Conservation (phyloP, 768 basidiomycete genomes). For the Tricholoma terreum region DNA sequence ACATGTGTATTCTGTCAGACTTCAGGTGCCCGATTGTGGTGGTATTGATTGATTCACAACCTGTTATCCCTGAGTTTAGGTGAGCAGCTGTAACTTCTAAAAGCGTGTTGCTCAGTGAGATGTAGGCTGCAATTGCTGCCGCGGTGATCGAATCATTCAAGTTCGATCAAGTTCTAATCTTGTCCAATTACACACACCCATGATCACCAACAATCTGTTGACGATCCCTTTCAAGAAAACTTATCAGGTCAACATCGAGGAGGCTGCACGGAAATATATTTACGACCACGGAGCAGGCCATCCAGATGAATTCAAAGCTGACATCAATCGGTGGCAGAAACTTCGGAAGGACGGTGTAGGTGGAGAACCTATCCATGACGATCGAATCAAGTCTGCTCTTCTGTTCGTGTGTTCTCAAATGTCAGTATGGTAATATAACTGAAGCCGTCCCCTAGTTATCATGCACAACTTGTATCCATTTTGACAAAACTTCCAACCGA, state of each 20-base stretch:
- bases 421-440: not conserved
- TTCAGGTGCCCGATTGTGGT: not conserved
- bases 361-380: constrained; percentile 47
- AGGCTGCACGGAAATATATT: constrained; percentile 63
- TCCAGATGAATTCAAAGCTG: constrained; percentile 80
- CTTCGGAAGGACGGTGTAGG: constrained; percentile 58
- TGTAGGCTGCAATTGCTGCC: not conserved
- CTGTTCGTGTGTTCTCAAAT: constrained; percentile 45
- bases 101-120: not conserved
- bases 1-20: not conserved
- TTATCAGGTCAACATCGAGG: constrained; percentile 50
- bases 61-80: not conserved
- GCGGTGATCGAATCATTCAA: not conserved
- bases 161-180: constrained; percentile 23
- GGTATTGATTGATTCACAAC: not conserved
- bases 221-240: constrained; percentile 73
- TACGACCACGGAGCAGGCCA: constrained; percentile 65
- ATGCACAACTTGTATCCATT: constrained; percentile 84
- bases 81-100: not conserved
- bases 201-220: constrained; percentile 52
- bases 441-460: constrained; percentile 51
- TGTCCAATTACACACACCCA: no score
- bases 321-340: constrained; percentile 67
- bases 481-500: constrained; percentile 82
- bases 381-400: constrained; percentile 49